Evolutionary conservation across 2,329 filamentous ascomycete species (phyloP).

Genomic region (Penicillium verrucosum): DNA sequence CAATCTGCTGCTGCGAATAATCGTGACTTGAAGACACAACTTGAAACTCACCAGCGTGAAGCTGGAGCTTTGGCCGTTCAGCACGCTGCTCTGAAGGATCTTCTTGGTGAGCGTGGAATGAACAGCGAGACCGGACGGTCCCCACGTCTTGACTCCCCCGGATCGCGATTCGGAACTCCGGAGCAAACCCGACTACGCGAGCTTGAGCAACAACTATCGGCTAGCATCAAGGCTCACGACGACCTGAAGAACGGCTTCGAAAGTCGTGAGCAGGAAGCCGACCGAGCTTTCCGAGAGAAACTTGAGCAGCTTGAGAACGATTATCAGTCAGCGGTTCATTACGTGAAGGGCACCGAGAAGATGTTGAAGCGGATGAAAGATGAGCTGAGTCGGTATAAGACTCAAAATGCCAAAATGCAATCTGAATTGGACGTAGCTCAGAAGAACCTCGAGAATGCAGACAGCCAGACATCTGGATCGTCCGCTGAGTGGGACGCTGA

Average conservation of each 20-base stretch:
- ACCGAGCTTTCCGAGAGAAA: constrained; percentile 86
- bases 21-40: constrained; percentile 74
- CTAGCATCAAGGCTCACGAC: constrained; percentile 74
- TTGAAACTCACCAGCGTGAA: constrained; percentile 84
- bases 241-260: constrained; percentile 78
- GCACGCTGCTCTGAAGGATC: constrained; percentile 87
- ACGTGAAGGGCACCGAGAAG: constrained; percentile 97
- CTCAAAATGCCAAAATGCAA: constrained; percentile 77
- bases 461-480: constrained; percentile 40
- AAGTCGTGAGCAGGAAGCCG: constrained; percentile 78
- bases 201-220: constrained; percentile 81
- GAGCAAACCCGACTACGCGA: constrained; percentile 77
- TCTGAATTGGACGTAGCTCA: constrained; percentile 69
- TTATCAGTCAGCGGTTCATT: constrained; percentile 96
- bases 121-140: constrained; percentile 68
- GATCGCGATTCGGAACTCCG: constrained; percentile 71
- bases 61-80: constrained; percentile 91
- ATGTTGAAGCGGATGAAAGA: constrained; percentile 99
- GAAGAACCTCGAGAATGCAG: constrained; percentile 49
- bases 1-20: constrained; percentile 79
- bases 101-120: constrained; percentile 83
- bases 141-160: constrained; percentile 69
- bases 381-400: constrained; percentile 88
- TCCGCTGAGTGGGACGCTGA: constrained; percentile 71
- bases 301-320: constrained; percentile 92